These are phyloP conservation scores for Arachnomyces sp. DNA, from an alignment of 2,329 filamentous ascomycete species.

Conservation along the genomic window DNA sequence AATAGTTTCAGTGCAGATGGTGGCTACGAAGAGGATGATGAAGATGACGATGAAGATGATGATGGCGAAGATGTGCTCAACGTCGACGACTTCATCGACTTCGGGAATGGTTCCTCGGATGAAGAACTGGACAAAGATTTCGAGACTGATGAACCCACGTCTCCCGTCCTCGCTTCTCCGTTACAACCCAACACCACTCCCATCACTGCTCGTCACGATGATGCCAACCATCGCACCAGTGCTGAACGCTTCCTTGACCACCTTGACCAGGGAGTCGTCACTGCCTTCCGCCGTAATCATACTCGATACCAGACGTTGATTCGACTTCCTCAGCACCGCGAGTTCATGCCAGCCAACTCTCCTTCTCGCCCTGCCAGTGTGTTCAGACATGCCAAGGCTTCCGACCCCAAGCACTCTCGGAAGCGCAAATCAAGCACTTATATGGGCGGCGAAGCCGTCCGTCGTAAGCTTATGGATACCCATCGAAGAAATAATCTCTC, in stretches of 20 bases:
- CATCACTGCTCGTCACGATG: slow-evolving; percentile 4
- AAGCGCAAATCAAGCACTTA: slow-evolving; percentile 32
- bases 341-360: slow-evolving; percentile 38
- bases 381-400: slow-evolving; percentile 32
- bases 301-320: slow-evolving; percentile 42
- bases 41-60: slow-evolving; percentile 56
- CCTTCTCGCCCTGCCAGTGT: slow-evolving; percentile 35
- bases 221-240: slow-evolving; percentile 17
- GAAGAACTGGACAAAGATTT: slow-evolving; percentile 48
- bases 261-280: slow-evolving; percentile 63
- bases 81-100: slow-evolving; percentile 65
- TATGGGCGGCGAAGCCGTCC: slow-evolving; percentile 33
- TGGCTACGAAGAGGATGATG: slow-evolving; percentile 51
- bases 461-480: slow-evolving; percentile 36
- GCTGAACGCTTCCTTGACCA: slow-evolving; percentile 53
- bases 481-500: slow-evolving; percentile 32
- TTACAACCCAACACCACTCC: slow-evolving; percentile 8
- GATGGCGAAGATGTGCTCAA: slow-evolving; percentile 54
- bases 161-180: slow-evolving; percentile 31
- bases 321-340: slow-evolving; percentile 38
- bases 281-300: slow-evolving; percentile 62
- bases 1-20: slow-evolving; percentile 49
- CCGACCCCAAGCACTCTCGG: slow-evolving; percentile 30
- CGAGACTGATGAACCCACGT: slow-evolving; percentile 33
- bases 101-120: slow-evolving; percentile 51